phyloP scores from a whole-genome alignment of 1,284 basidiomycete species.

The Cryptococcus floricola region DNA sequence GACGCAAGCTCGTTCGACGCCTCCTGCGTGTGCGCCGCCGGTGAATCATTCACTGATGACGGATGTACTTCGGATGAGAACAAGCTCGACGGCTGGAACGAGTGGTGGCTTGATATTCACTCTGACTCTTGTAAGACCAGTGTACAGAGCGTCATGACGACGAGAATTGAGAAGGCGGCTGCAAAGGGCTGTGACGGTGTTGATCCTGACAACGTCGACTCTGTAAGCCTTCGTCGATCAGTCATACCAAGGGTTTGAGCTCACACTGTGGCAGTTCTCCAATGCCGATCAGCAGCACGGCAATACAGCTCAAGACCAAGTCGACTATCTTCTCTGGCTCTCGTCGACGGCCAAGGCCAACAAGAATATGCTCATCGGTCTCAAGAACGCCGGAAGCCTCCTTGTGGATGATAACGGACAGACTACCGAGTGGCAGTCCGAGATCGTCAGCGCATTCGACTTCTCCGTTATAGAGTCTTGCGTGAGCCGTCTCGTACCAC shows the following conservation, averaged over 20 bases:
- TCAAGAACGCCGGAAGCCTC: slow-evolving; percentile 41
- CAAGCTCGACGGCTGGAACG: slow-evolving; percentile 34
- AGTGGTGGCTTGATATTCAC: slow-evolving; percentile 39
- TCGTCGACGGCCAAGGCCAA: slow-evolving; percentile 20
- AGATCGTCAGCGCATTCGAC: slow-evolving; percentile 20
- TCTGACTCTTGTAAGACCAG: slow-evolving; percentile 23
- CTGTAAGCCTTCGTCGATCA: slow-evolving; percentile 9
- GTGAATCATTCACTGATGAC: slow-evolving; percentile 1
- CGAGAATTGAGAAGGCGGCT: slow-evolving; percentile 30
- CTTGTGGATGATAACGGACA: slow-evolving; percentile 18
- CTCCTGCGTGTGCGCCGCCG: slow-evolving; percentile 29
- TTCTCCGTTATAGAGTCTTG: slow-evolving; percentile 29
- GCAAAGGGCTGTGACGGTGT: slow-evolving; percentile 45
- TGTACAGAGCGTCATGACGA: slow-evolving; percentile 22
- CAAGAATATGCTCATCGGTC: slow-evolving; percentile 19
- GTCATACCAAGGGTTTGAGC: background rate
- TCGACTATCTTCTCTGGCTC: slow-evolving; percentile 38
- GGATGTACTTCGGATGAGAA: slow-evolving; percentile 11
- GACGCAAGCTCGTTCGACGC: slow-evolving; percentile 22
- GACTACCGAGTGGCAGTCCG: slow-evolving; percentile 1
- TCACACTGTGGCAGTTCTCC: background rate
- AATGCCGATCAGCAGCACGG: slow-evolving; percentile 16
- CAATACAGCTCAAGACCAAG: slow-evolving; percentile 25
- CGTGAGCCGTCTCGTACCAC: slow-evolving; percentile 13
- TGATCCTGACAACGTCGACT: slow-evolving; percentile 47